phyloP scores from a whole-genome alignment of 306 rosid genomes.

The Malus sylvestris region DNA sequence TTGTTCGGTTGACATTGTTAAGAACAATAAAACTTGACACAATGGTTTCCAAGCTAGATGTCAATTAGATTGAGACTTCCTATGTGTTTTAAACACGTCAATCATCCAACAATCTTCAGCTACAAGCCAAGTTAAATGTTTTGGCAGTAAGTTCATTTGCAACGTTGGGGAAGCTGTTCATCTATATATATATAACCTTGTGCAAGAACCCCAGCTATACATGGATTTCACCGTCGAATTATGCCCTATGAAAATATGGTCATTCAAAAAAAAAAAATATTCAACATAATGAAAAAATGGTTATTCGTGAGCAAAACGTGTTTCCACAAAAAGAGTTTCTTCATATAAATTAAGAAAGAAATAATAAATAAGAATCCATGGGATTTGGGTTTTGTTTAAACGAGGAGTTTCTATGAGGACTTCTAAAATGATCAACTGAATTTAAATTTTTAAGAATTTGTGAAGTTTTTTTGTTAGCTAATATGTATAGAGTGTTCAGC shows the following conservation, averaged over 20 bases:
- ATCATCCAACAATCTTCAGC: background rate
- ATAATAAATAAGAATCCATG: too few species aligned
- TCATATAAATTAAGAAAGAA: background rate
- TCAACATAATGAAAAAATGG: background rate
- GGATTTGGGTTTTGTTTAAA: background rate
- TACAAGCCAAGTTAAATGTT: background rate
- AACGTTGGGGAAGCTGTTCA: background rate
- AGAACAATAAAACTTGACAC: background rate
- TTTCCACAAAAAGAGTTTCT: background rate
- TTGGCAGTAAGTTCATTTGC: background rate
- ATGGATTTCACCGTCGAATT: background rate
- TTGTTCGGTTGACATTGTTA: background rate
- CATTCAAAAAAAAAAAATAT: too few species aligned
- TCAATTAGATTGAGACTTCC: background rate
- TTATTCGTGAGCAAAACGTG: background rate
- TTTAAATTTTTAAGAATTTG: too few species aligned
- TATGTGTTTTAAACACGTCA: background rate
- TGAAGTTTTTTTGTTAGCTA: too few species aligned
- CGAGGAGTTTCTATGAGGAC: too few species aligned
- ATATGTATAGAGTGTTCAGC: background rate
- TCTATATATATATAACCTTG: background rate
- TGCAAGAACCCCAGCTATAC: background rate
- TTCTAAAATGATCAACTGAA: too few species aligned
- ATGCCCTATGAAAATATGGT: background rate
- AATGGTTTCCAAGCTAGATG: background rate